Evolutionary conservation across 139 green algal genomes (phyloP).

Genomic region (Auxenochlorella pyrenoidosa): DNA sequence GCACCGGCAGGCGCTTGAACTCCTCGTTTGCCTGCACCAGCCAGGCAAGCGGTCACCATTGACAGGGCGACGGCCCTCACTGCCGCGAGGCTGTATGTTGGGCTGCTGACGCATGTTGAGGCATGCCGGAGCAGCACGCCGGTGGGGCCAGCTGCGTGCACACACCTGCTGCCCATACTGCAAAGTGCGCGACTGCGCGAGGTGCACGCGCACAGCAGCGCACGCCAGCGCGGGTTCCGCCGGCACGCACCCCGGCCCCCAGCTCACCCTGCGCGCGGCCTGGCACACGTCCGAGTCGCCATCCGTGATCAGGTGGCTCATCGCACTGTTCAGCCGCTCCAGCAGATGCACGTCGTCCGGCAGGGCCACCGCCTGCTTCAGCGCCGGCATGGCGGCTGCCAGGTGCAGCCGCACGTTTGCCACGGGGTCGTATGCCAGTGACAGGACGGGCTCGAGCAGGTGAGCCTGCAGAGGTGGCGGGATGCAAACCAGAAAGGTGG

Average conservation of each 20-base stretch:
- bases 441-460: conserved; percentile 59
- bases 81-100: no score
- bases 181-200: no score
- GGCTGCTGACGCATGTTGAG: no score
- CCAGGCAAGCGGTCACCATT: no score
- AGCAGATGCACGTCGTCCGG: conserved; percentile 78
- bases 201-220: background rate
- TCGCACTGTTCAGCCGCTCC: conserved; percentile 80
- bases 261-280: conserved; percentile 51
- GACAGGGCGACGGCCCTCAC: no score
- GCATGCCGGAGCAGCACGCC: no score
- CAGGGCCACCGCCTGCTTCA: conserved; percentile 71
- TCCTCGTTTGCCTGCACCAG: conserved; percentile 21
- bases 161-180: no score
- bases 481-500: no score
- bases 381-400: conserved; percentile 54
- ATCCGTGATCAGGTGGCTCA: conserved; percentile 81
- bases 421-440: conserved; percentile 70
- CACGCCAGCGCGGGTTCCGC: background rate
- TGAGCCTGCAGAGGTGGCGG: conserved; percentile 62
- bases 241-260: background rate
- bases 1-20: conserved; percentile 76
- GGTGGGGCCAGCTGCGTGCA: no score
- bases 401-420: conserved; percentile 71
- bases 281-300: conserved; percentile 71